A percentile compares a stretch with the other conserved stretches of the same genome.
phyloP scores from a whole-genome alignment of 441 rosid species.

The Theobroma grandiflorum region DNA sequence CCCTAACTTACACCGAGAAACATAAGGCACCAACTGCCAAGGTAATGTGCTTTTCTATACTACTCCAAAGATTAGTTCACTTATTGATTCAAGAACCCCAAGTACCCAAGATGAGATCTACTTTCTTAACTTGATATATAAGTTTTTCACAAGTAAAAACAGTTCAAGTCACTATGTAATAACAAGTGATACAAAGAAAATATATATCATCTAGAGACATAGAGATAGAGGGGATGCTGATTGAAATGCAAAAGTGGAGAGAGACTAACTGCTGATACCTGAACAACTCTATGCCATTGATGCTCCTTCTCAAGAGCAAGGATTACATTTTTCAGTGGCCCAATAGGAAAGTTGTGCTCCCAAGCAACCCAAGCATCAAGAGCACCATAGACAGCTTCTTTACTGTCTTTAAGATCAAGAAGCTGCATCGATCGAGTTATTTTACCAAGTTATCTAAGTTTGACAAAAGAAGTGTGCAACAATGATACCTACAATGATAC shows the following conservation, averaged over 20 bases:
- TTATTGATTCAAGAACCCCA: neutral
- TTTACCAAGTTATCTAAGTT: slow-evolving; percentile 30
- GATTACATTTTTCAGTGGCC: slow-evolving; percentile 71
- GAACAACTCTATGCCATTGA: slow-evolving; percentile 91
- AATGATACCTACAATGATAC: neutral
- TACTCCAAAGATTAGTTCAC: neutral
- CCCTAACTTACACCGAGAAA: slow-evolving; percentile 1
- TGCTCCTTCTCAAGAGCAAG: slow-evolving; percentile 79
- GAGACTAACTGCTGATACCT: slow-evolving; percentile 54
- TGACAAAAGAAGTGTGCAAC: neutral
- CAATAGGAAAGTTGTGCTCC: slow-evolving; percentile 91
- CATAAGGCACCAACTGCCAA: neutral
- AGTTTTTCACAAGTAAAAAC: neutral
- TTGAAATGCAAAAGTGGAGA: neutral
- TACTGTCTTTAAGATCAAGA: slow-evolving; percentile 73
- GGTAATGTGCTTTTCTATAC: neutral
- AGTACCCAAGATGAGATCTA: neutral
- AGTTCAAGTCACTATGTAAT: neutral
- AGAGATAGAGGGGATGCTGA: neutral
- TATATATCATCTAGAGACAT: neutral
- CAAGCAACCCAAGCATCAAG: slow-evolving; percentile 98
- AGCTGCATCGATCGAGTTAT: slow-evolving; percentile 57
- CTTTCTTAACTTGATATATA: neutral
- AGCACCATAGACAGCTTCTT: slow-evolving; percentile 88
- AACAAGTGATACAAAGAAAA: slow-evolving; percentile 4